These are phyloP conservation scores for Aspergillus egyptiacus DNA, from an alignment of 495 filamentous ascomycete genomes.

Conservation along the genomic window DNA sequence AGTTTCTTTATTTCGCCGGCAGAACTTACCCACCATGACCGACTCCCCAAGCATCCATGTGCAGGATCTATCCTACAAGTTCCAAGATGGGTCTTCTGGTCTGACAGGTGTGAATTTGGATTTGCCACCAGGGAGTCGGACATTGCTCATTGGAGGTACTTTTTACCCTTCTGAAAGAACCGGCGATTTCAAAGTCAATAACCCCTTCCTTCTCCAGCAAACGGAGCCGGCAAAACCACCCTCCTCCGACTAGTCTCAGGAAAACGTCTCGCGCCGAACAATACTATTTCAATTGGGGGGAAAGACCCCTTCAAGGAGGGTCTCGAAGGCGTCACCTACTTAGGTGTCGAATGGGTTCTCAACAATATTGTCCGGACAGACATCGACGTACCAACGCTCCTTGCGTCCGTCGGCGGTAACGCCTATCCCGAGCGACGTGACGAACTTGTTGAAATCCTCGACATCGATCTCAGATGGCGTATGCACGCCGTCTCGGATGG, in stretches of 20 bases:
- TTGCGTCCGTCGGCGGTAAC: conserved; percentile 80
- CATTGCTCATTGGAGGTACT: conserved; percentile 83
- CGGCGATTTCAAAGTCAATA: not conserved
- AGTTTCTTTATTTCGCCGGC: not conserved
- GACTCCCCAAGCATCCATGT: conserved; percentile 57
- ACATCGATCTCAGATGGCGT: conserved; percentile 86
- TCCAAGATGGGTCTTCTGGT: conserved; percentile 72
- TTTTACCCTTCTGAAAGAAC: not conserved
- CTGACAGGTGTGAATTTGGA: conserved; percentile 63
- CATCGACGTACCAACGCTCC: conserved; percentile 81
- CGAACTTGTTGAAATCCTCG: conserved; percentile 79
- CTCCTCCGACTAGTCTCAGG: conserved; percentile 86
- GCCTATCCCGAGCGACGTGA: conserved; percentile 73
- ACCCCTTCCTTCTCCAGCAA: conserved; percentile 50
- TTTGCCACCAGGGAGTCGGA: conserved; percentile 78
- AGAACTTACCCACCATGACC: conserved; percentile 13
- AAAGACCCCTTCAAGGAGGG: conserved; percentile 86
- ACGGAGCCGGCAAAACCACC: conserved; percentile 96
- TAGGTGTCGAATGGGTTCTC: conserved; percentile 97
- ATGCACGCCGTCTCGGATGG: conserved; percentile 95
- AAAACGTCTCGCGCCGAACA: conserved; percentile 77
- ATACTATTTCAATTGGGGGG: conserved; percentile 66
- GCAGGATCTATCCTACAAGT: conserved; percentile 75
- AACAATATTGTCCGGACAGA: conserved; percentile 94
- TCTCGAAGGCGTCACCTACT: conserved; percentile 90